Base-by-base conservation (phyloP, 2,329 filamentous ascomycete genomes). In the Aspergillus sp. region DNA sequence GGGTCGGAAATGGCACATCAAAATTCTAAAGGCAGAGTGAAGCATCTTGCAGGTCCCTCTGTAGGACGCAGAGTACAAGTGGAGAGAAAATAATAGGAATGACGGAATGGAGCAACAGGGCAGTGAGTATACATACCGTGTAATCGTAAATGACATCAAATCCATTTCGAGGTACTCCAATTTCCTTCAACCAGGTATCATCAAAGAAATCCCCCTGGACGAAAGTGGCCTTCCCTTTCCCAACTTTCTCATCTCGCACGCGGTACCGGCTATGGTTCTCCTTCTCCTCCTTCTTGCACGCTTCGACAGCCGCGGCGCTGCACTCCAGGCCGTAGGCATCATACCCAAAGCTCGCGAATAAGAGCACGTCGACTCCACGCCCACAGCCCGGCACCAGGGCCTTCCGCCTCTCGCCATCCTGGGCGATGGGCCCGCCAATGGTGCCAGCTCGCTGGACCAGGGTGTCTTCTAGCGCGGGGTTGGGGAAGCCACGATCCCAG, bases 361-460 rank as follows among this genome's bases (percentile, higher is more conserved):
- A 79, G 16, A 91, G 80, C 1, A 91, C 89, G 76, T 96, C 92
- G 69, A 95, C 89, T 7, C 92, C 92, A 51, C 85, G 84, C 0
- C 92, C 92, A 75, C 91, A 96, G 10, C 91, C 92, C 0, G 91
- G 90, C 0, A 96, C 88, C 10, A 96, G 79, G 1, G 89, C 91
- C 58, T 78, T 80, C 66, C 83, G 84, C 57, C 76, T 70, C 49
- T 66, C 55, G 16, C 59, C 63, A 46, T 66, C 59, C 18, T 59
- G 55, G 6, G 73, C 52, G 62, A 75, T 61, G 6, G 73, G 65
- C 1, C 64, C 66, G 10, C 77, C 78, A 47, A 82, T 65, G 4
- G 77, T 68, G n/a, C 72, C 68, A 5, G 62, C 65, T 3, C 72
- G 69, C 60, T 78, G 69, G 14, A 74, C 66, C 45, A 88, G 73